phyloP scores from a whole-genome alignment of 23 red algal species.

The Agarophyton chilense region DNA sequence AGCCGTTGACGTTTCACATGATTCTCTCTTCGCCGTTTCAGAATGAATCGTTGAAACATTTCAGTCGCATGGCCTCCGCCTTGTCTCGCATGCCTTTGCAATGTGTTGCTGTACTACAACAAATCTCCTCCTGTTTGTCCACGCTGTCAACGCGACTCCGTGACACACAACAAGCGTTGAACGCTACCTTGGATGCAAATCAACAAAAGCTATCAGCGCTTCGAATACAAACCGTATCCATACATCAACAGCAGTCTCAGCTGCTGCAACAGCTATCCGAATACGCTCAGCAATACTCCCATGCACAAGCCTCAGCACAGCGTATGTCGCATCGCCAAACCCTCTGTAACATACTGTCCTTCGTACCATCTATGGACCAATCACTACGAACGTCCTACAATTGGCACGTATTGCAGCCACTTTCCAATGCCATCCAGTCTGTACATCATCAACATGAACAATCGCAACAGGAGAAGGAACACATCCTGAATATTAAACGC shows the following conservation, averaged over 20 bases:
- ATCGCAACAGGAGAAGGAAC: background rate
- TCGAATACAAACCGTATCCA: conserved; percentile 4
- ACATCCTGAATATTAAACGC: background rate
- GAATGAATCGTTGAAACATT: background rate
- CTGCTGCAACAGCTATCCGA: background rate
- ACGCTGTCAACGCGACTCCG: background rate
- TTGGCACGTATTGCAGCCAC: background rate
- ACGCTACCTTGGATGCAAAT: background rate
- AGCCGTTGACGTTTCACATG: background rate
- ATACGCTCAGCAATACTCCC: background rate
- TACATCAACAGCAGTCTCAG: background rate
- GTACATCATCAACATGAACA: background rate
- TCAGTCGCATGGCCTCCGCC: background rate
- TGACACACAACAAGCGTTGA: background rate
- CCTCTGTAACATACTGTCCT: background rate
- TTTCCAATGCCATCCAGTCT: background rate
- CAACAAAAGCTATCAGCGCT: background rate
- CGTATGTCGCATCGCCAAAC: background rate
- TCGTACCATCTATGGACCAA: background rate
- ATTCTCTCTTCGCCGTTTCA: background rate
- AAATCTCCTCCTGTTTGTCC: background rate
- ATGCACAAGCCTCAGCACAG: background rate
- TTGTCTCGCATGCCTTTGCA: background rate
- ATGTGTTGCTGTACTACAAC: background rate
- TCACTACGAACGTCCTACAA: background rate